These are phyloP conservation scores for Lepidium campestre DNA, from an alignment of 441 rosid species.

Conservation along the genomic window DNA sequence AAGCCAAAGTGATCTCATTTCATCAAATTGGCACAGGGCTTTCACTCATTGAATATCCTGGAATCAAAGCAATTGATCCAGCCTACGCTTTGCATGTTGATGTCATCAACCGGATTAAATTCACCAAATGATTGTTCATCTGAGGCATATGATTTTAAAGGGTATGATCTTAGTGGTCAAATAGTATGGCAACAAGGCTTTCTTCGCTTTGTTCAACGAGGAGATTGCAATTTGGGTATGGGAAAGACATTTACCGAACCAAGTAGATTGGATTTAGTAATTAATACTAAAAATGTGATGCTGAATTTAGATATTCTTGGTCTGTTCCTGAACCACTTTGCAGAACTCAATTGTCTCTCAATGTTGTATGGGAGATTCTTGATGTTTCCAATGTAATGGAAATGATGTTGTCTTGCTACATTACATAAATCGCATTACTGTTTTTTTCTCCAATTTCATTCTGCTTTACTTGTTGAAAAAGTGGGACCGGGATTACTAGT, in stretches of 20 bases:
- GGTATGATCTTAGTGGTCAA: not conserved
- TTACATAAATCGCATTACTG: not conserved
- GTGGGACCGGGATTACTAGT: too few species aligned
- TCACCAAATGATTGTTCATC: slow-evolving; percentile 28
- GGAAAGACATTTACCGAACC: not conserved
- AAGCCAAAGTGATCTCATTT: not conserved
- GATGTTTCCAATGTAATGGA: not conserved
- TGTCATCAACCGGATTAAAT: slow-evolving; percentile 50
- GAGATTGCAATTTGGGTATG: not conserved
- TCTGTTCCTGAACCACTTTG: not conserved
- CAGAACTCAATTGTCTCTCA: not conserved
- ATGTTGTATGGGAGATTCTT: not conserved
- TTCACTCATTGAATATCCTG: slow-evolving; percentile 79
- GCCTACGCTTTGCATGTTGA: slow-evolving; percentile 83
- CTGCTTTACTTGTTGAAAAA: not conserved
- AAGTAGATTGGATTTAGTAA: not conserved
- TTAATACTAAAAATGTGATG: not conserved
- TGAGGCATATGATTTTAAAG: not conserved
- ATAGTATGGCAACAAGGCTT: not conserved
- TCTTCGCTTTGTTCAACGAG: not conserved
- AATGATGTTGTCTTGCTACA: not conserved
- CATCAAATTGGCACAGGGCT: slow-evolving; percentile 45
- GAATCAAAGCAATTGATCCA: slow-evolving; percentile 79
- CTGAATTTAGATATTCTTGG: not conserved
- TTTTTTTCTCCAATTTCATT: not conserved